These are phyloP conservation scores for Claviceps sorghi DNA, from an alignment of 2,329 filamentous ascomycete genomes.

Conservation along the genomic window DNA sequence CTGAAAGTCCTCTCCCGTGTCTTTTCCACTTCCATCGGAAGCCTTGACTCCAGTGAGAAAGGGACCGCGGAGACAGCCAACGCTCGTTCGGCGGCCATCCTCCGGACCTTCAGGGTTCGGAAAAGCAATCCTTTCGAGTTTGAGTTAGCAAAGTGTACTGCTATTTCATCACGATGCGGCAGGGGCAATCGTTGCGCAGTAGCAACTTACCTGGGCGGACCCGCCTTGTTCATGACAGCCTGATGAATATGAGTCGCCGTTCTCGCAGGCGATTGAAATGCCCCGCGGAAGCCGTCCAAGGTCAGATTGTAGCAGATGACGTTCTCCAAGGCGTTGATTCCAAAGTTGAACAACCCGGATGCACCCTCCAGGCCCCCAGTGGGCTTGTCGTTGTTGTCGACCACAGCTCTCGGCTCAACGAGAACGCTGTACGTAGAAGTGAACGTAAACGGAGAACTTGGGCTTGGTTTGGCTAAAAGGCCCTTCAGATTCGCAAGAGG, in stretches of 20 bases:
- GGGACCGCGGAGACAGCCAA: slow-evolving; percentile 16
- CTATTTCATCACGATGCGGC: too few species aligned
- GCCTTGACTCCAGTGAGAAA: slow-evolving; percentile 19
- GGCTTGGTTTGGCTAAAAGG: not conserved
- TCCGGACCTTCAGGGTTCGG: slow-evolving; percentile 28
- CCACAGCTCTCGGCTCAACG: not conserved
- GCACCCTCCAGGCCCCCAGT: slow-evolving; percentile 29
- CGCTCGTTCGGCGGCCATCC: slow-evolving; percentile 19
- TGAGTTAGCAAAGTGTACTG: too few species aligned
- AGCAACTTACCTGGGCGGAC: slow-evolving; percentile 13
- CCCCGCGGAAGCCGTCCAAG: slow-evolving; percentile 31
- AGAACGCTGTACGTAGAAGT: not conserved
- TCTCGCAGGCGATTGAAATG: slow-evolving; percentile 33
- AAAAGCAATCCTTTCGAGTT: slow-evolving; percentile 25
- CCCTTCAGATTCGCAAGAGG: not conserved
- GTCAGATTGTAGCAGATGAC: slow-evolving; percentile 28
- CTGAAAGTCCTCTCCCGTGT: slow-evolving; percentile 13
- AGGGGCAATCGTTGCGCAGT: too few species aligned
- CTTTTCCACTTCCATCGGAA: slow-evolving; percentile 11
- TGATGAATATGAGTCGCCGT: slow-evolving; percentile 38
- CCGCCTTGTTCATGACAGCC: slow-evolving; percentile 27
- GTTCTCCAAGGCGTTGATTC: slow-evolving; percentile 32
- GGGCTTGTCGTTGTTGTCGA: not conserved
- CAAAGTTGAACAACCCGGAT: slow-evolving; percentile 34
- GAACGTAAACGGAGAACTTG: not conserved